phyloP scores from a whole-genome alignment of 345 rosid species.

The Pseudoturritis turrita region DNA sequence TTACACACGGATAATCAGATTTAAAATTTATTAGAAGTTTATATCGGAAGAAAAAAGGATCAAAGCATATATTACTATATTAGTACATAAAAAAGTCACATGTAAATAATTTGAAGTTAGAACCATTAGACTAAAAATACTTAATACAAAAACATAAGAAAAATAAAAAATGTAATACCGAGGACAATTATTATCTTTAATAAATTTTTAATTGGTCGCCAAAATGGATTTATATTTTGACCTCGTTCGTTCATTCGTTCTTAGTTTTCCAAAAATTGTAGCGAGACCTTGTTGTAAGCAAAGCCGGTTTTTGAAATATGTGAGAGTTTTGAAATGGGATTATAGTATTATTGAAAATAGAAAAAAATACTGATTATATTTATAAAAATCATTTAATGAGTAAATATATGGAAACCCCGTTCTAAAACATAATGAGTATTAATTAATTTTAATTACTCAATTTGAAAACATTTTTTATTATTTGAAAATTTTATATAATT shows the following conservation, averaged over 20 bases:
- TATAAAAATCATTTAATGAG: too few species aligned
- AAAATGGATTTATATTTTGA: background rate
- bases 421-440: too few species aligned
- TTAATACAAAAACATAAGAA: background rate
- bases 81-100: background rate
- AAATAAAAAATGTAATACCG: background rate
- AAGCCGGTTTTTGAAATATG: background rate
- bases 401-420: too few species aligned
- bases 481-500: too few species aligned
- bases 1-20: background rate
- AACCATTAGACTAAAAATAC: background rate
- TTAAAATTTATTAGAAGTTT: background rate
- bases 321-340: too few species aligned
- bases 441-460: too few species aligned
- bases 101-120: background rate
- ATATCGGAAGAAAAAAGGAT: too few species aligned
- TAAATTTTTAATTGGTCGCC: background rate
- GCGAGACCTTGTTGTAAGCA: background rate
- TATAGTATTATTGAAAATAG: too few species aligned
- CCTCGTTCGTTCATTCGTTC: background rate
- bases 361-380: too few species aligned
- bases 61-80: background rate
- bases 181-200: background rate
- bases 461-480: too few species aligned
- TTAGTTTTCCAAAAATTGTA: background rate